These are phyloP conservation scores for Gyromitra esculenta DNA, from an alignment of 2,329 filamentous ascomycete species.

Conservation along the genomic window DNA sequence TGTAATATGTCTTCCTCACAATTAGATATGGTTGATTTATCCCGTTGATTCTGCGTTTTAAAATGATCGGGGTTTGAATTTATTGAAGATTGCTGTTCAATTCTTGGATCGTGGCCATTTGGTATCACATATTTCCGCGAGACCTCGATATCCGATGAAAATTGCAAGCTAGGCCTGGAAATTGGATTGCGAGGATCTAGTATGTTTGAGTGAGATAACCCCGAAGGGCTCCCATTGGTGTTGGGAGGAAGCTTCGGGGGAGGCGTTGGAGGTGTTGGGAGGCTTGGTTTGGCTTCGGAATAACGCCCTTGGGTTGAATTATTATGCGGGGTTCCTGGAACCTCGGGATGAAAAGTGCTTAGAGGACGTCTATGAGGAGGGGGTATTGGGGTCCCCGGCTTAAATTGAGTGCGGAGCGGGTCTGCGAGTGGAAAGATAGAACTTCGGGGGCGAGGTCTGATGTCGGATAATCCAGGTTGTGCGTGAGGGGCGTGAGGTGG, in stretches of 20 bases:
- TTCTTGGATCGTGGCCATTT: neutral
- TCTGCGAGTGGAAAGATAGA: slow-evolving; percentile 28
- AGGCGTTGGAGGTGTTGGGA: slow-evolving; percentile 1
- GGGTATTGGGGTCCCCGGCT: slow-evolving; percentile 25
- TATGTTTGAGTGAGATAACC: slow-evolving; percentile 11
- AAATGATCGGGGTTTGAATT: neutral
- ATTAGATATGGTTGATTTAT: neutral
- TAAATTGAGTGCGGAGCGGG: neutral
- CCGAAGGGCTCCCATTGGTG: neutral
- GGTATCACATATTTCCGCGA: neutral
- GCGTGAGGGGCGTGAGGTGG: slow-evolving; percentile 3
- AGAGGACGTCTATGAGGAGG: slow-evolving; percentile 26
- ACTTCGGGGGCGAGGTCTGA: slow-evolving; percentile 27
- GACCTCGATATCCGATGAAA: neutral
- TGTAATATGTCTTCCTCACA: neutral
- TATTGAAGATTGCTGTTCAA: neutral
- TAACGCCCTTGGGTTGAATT: neutral
- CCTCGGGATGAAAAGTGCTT: neutral
- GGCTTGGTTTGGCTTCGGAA: neutral
- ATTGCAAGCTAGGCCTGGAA: neutral
- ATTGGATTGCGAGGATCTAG: neutral
- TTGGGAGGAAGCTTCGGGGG: slow-evolving; percentile 12
- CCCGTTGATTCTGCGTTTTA: neutral
- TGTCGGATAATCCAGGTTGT: neutral
- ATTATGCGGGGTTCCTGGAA: neutral